Evolutionary conservation across 768 basidiomycete genomes (phyloP).

Genomic region (Tricholomella constricta): DNA sequence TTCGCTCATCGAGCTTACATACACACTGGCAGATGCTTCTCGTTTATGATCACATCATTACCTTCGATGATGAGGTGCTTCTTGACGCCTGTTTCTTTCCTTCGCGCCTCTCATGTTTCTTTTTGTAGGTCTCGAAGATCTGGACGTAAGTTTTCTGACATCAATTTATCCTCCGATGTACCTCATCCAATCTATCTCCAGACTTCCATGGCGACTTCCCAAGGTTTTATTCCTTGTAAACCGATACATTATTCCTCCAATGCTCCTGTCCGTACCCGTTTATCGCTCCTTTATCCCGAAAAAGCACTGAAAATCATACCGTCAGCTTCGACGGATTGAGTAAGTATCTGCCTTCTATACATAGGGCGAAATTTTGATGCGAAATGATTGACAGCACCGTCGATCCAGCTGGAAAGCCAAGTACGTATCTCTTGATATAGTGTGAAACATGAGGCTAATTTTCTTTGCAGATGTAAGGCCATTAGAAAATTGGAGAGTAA

Average conservation of each 20-base stretch:
- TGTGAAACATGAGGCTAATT: background rate
- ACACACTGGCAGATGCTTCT: slow-evolving; percentile 18
- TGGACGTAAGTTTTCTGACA: slow-evolving; percentile 21
- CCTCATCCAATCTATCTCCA: slow-evolving; percentile 1
- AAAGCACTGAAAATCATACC: background rate
- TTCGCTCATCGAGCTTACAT: background rate
- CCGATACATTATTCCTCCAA: slow-evolving; percentile 28
- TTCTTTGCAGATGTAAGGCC: slow-evolving; percentile 9
- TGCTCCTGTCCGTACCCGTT: slow-evolving; percentile 26
- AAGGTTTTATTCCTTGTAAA: slow-evolving; percentile 31
- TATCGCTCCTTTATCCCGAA: background rate
- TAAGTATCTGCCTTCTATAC: slow-evolving; percentile 4
- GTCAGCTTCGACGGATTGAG: slow-evolving; percentile 24
- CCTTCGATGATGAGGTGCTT: slow-evolving; percentile 25
- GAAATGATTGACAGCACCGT: background rate
- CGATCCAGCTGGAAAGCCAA: slow-evolving; percentile 3
- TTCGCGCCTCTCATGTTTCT: background rate
- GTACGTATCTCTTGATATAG: background rate
- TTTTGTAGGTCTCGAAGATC: slow-evolving; percentile 18
- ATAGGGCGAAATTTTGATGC: background rate
- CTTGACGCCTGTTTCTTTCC: background rate
- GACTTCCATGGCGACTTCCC: slow-evolving; percentile 28
- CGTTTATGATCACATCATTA: slow-evolving; percentile 27
- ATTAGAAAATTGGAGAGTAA: background rate
- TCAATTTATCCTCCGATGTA: background rate